Conservation (phyloP, 495 filamentous ascomycete species). For the Sordaria brevicollis region DNA sequence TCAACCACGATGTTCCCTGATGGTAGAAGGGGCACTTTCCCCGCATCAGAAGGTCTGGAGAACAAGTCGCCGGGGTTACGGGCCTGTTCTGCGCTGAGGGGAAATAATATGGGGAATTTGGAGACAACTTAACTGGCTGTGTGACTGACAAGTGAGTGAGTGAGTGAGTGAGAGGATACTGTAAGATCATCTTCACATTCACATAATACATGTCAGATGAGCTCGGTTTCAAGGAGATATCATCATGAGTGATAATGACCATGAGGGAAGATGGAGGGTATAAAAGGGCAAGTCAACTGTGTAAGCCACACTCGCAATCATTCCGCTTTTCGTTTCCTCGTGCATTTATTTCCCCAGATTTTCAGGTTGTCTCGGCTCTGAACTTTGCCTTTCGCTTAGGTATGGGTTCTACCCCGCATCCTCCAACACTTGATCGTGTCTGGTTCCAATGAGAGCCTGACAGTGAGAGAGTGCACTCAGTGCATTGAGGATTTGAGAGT, state of each 20-base stretch:
- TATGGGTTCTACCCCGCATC: background rate
- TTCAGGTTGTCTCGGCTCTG: background rate
- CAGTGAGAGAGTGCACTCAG: background rate
- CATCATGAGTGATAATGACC: background rate
- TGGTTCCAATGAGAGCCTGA: background rate
- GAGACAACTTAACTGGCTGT: no score
- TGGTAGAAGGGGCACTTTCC: background rate
- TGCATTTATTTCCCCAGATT: background rate
- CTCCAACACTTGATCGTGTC: background rate
- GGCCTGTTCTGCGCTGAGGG: background rate
- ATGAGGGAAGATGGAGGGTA: background rate
- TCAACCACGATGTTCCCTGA: background rate
- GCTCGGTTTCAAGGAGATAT: background rate
- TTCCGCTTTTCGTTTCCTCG: background rate
- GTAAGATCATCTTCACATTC: background rate
- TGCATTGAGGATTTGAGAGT: no score
- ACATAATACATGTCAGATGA: background rate
- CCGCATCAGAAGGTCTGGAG: background rate
- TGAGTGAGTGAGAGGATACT: background rate
- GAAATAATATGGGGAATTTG: background rate
- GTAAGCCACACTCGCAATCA: background rate
- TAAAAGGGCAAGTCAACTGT: background rate
- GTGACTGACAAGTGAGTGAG: no score
- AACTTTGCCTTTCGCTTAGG: background rate
- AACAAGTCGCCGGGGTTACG: background rate